Evolutionary conservation across 129 eudicot species (phyloP).

Genomic region (Glebionis coronaria): DNA sequence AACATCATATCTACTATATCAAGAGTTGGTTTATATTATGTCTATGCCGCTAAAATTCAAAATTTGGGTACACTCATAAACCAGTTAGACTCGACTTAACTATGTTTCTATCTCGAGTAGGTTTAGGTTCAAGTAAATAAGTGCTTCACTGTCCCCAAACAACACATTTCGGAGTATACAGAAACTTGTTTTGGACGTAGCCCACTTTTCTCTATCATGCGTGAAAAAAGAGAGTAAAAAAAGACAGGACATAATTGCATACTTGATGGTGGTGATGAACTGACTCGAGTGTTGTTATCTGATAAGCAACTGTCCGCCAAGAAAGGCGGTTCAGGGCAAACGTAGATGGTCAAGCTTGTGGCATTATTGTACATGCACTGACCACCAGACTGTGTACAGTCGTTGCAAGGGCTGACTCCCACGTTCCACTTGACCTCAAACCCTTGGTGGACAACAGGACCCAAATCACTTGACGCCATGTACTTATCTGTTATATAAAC

Average conservation of each 20-base stretch:
- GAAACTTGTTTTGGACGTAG: no score
- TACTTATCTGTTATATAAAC: constrained; percentile 20
- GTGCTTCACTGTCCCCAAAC: no score
- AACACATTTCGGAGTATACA: no score
- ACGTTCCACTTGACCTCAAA: constrained; percentile 56
- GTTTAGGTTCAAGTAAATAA: no score
- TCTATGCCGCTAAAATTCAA: no score
- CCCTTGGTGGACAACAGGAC: constrained; percentile 35
- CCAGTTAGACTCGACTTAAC: no score
- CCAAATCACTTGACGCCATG: constrained; percentile 22
- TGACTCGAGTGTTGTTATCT: constrained; percentile 5
- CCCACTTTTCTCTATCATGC: no score
- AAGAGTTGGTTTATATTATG: neutral
- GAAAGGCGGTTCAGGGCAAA: constrained; percentile 42
- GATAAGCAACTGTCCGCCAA: constrained; percentile 32
- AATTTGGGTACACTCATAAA: no score
- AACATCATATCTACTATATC: neutral
- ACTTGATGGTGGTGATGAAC: constrained; percentile 17
- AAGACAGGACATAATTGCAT: neutral
- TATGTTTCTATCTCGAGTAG: no score
- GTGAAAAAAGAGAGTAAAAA: no score
- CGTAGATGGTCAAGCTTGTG: constrained; percentile 38
- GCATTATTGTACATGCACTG: constrained; percentile 38
- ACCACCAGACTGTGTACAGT: constrained; percentile 48
- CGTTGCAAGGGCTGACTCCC: constrained; percentile 32